Evolutionary conservation across 441 rosid species (phyloP).

Genomic region (Dalechampia spathulata): DNA sequence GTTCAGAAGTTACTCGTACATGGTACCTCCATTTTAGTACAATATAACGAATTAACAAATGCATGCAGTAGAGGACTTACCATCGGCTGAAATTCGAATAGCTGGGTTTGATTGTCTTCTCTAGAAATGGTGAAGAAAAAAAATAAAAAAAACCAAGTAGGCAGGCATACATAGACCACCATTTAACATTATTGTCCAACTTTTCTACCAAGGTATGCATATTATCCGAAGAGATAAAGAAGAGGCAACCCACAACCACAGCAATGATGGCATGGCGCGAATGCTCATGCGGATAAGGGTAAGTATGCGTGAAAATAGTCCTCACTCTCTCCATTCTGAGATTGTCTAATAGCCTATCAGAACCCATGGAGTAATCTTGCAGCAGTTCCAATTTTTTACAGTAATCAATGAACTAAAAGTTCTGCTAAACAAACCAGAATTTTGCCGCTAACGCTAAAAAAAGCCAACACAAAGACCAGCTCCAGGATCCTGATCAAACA

Average conservation of each 20-base stretch:
- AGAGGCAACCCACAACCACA: slow-evolving; percentile 82
- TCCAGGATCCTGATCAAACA: slow-evolving; percentile 23
- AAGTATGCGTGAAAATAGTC: slow-evolving; percentile 72
- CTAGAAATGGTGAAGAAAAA: slow-evolving; percentile 94
- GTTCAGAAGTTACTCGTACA: background rate
- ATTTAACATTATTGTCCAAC: slow-evolving; percentile 75
- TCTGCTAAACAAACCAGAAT: slow-evolving; percentile 19
- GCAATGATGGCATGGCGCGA: slow-evolving; percentile 98
- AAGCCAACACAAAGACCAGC: slow-evolving; percentile 20
- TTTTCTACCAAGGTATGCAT: slow-evolving; percentile 90
- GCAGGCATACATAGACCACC: slow-evolving; percentile 99
- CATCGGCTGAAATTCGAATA: slow-evolving; percentile 95
- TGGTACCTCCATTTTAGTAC: background rate
- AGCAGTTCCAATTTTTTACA: background rate
- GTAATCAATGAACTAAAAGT: slow-evolving; percentile 15
- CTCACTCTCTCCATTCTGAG: slow-evolving; percentile 88
- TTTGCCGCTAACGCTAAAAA: too few species aligned
- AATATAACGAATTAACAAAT: background rate
- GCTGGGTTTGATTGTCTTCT: slow-evolving; percentile 89
- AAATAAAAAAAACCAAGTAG: slow-evolving; percentile 95
- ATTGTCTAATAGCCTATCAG: slow-evolving; percentile 49
- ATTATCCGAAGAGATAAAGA: slow-evolving; percentile 94
- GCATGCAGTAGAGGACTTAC: slow-evolving; percentile 33
- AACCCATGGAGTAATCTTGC: slow-evolving; percentile 34
- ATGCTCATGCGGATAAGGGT: slow-evolving; percentile 98